Evolutionary conservation across 139 green algal genomes (phyloP).

Genomic region (Closterium sp.): DNA sequence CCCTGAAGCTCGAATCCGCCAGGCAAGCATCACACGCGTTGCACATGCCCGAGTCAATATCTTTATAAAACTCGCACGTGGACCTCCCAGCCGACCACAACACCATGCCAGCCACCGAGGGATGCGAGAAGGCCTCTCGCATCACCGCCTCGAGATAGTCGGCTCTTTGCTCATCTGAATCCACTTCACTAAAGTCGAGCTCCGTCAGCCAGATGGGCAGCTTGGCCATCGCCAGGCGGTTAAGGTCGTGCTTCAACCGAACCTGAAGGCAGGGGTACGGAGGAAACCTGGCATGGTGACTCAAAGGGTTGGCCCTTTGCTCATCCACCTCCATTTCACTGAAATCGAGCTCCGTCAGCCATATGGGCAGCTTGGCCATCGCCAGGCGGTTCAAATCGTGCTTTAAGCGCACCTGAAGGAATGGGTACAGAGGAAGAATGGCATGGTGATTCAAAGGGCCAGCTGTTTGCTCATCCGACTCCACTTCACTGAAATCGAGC

Average conservation of each 20-base stretch:
- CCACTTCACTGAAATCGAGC: conserved; percentile 10
- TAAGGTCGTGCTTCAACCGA: conserved; percentile 37
- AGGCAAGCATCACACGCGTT: conserved; percentile 10
- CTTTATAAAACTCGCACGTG: not conserved
- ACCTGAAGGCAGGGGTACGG: not conserved
- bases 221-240: not conserved
- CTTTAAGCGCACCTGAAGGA: conserved; percentile 32
- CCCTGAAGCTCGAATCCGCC: not conserved
- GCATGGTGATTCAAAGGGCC: conserved; percentile 28
- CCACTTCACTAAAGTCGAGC: not conserved
- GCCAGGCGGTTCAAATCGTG: conserved; percentile 22
- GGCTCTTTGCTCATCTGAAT: not conserved
- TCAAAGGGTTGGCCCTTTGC: not conserved
- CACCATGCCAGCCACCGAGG: conserved; percentile 40
- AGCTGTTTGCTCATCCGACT: not conserved
- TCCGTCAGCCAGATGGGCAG: conserved; percentile 45
- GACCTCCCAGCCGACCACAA: conserved; percentile 27
- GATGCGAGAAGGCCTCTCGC: conserved; percentile 41
- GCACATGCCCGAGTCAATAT: not conserved
- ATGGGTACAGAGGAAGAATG: not conserved
- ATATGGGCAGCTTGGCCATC: conserved; percentile 26
- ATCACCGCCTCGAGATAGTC: conserved; percentile 38
- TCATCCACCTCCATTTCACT: not conserved
- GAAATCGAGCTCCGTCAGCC: conserved; percentile 32
- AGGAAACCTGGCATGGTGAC: too few species aligned